Evolutionary conservation across 371 early-diverging fungal genomes (phyloP), one percentile per base, ranked within the genome.

Genomic region (Mucor circinelloides): DNA sequence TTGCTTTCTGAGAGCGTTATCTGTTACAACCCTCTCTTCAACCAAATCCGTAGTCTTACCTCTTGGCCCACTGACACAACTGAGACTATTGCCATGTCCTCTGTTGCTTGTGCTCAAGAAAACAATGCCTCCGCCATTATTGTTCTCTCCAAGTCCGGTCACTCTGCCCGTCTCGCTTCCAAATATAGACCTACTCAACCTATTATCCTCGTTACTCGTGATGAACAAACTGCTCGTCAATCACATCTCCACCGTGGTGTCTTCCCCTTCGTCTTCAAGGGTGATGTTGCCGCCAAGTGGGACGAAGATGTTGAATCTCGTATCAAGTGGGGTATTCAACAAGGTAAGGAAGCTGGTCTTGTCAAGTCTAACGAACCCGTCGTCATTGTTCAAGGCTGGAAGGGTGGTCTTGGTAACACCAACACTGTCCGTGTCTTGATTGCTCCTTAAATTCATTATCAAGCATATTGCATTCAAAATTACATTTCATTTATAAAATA

Each of bases 181-280:
- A 97, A 97, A 84, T 97, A 97, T 84, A 89, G 98, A 57, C 97
- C 98, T 17, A 73, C 86, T 56, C 90, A 94, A 68, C 97, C 98
- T 17, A 94, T 97, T 65, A 83, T 97, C 42, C 90, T 93, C 27
- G 88, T 96, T 36, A 95, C 97, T 6, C 86, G 92, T 59, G 80
- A 92, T 62, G 86, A 79, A 55, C 82, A 88, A 67, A 93, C 93
- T 3, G 94, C 96, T 12, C 89, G 96, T 62, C 95, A 95, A 74
- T 84, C 95, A 42, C 92, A 92, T 58, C 78, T 94, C 60, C 87
- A 89, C 73, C 93, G 96, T 65, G 97, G 97, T 66, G 85, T 94
- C 68, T 94, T 93, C 64, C 95, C 97, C 30, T 94, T 92, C 79
- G 78, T 86, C 73, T 94, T 95, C 81, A 62, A 78, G 5, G 85